Base-by-base conservation (phyloP, 495 filamentous ascomycete genomes). In the Penicillium ucsense region DNA sequence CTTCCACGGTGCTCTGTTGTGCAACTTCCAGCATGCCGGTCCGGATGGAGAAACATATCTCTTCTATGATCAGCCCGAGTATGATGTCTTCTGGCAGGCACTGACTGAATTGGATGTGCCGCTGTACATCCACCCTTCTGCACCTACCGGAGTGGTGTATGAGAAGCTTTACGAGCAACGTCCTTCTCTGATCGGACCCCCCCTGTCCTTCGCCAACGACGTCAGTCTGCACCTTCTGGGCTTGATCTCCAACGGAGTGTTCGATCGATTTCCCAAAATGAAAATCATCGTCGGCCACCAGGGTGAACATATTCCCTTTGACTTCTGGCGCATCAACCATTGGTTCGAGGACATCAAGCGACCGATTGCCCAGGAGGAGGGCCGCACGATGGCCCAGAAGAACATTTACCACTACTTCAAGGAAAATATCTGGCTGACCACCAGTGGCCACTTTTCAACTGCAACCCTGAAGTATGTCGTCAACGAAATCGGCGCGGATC, bases 261-360 rank as follows among this genome's bases (percentile, higher is more conserved):
- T 66, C 41, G 63, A 63, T 46, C 63, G 63, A 3, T 55, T 52
- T 40, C 71, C 76, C 0, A 65, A 59, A 5, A 48, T 78, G 20
- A 76, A 80, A 53, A 60, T 81, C n/a, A 67, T 82, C 39, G 57
- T 82, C 33, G 75, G 77, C 2, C 78, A 83, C 55, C 61, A 77
- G 53, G 78, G 78, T 8, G 76, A 83, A 60, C 66, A 71, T 50
- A 58, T 80, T 7, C 76, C 77, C 2, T 79, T 76, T 46, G 73
- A 77, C 59, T 55, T 82, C 20, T 71, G 73, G 49, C 65, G 77
- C 6, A 71, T 73, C 31, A 48, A 66, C 33, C 75, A 79, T 60
- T 79, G 75, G 75, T 60, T 64, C 7, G 51, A 65, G 6, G 54
- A 63, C 32, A 65, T 70, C 45, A 60, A 65, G 31, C 49, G 66